Evolutionary conservation across 345 rosid genomes (phyloP).

Genomic region (Mallotus nudiflorus): DNA sequence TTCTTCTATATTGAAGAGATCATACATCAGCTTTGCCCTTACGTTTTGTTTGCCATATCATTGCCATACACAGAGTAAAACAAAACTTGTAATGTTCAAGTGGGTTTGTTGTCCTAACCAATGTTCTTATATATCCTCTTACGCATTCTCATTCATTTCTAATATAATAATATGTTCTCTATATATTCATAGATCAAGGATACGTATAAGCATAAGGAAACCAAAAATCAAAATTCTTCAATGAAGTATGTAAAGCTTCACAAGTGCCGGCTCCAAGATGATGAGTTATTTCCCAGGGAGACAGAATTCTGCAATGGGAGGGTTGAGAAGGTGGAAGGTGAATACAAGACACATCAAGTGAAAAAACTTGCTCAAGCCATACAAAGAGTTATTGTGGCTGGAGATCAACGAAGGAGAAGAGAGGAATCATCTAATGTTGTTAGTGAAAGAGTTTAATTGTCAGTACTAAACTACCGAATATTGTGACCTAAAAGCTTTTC

Average conservation of each 20-base stretch:
- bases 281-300: background rate
- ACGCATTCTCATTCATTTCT: background rate
- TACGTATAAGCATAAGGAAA: too few species aligned
- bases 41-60: background rate
- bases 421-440: background rate
- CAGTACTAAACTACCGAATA: too few species aligned
- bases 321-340: background rate
- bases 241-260: constrained; percentile 3
- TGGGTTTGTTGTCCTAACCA: background rate
- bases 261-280: background rate
- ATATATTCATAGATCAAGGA: too few species aligned
- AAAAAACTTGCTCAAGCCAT: background rate
- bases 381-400: background rate
- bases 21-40: background rate
- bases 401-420: background rate
- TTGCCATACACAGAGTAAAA: background rate
- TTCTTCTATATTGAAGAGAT: too few species aligned
- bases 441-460: too few species aligned
- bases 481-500: too few species aligned
- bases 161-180: background rate
- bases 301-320: background rate
- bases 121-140: background rate
- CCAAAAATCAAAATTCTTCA: background rate
- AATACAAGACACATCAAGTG: background rate
- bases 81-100: background rate